These are phyloP conservation scores for Colletotrichum sp. DNA, from an alignment of 2,329 filamentous ascomycete genomes.

Conservation along the genomic window DNA sequence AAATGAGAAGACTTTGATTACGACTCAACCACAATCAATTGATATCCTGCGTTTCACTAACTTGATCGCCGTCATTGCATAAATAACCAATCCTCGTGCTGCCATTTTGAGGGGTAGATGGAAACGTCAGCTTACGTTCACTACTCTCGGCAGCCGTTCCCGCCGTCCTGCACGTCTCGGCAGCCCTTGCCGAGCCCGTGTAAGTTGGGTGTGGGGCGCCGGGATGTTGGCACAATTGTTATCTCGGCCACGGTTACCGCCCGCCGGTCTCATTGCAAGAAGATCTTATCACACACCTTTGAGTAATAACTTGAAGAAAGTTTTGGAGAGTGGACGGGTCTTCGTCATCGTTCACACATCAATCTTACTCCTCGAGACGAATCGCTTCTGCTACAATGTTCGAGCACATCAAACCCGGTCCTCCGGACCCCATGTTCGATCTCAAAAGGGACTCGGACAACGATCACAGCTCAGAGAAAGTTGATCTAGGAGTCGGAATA, in stretches of 20 bases:
- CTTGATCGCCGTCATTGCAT: not conserved
- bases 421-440: conserved; percentile 34
- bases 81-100: not conserved
- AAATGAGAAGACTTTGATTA: not conserved
- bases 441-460: conserved; percentile 34
- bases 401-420: conserved; percentile 43
- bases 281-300: not conserved
- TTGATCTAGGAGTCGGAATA: conserved; percentile 40
- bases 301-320: not conserved
- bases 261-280: not conserved
- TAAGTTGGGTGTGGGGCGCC: not conserved
- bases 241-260: not conserved
- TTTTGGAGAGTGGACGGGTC: not conserved
- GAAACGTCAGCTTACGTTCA: not conserved
- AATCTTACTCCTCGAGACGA: not conserved
- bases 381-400: conserved; percentile 32
- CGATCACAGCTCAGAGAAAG: conserved; percentile 32
- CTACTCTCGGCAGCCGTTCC: not conserved
- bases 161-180: not conserved
- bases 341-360: not conserved
- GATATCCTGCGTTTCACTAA: not conserved
- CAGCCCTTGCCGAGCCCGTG: not conserved
- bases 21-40: not conserved
- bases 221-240: not conserved
- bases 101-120: not conserved